Conservation (phyloP, 2,329 filamentous ascomycete genomes). For the Metarhizium album region DNA sequence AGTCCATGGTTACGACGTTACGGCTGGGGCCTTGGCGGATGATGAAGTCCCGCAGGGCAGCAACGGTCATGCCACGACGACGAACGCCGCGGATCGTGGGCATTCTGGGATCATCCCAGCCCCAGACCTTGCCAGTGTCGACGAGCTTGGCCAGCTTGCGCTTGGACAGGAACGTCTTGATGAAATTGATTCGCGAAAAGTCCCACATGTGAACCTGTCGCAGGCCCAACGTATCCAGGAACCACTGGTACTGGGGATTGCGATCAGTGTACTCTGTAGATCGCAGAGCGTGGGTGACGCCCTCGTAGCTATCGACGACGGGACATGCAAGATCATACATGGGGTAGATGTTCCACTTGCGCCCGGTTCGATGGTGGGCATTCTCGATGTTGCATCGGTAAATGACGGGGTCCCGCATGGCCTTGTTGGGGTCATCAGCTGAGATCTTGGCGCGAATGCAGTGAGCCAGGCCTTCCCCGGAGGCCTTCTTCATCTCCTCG, state of each 20-base stretch:
- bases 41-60: constrained; percentile 73
- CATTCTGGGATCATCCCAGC: constrained; percentile 83
- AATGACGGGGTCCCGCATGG: constrained; percentile 92
- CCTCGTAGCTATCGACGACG: constrained; percentile 69
- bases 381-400: constrained; percentile 73
- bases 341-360: constrained; percentile 74
- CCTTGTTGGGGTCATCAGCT: constrained; percentile 85
- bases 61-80: constrained; percentile 67
- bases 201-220: constrained; percentile 77
- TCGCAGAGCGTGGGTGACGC: constrained; percentile 71
- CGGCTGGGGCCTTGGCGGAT: constrained; percentile 74
- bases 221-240: constrained; percentile 61
- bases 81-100: constrained; percentile 73
- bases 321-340: constrained; percentile 83
- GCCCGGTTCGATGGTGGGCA: constrained; percentile 67
- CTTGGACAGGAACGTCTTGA: constrained; percentile 74
- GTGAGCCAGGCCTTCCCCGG: constrained; percentile 67
- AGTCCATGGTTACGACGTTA: constrained; percentile 77
- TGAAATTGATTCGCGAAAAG: constrained; percentile 76
- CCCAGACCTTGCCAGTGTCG: constrained; percentile 63
- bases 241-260: constrained; percentile 81
- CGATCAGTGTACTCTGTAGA: constrained; percentile 84
- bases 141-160: constrained; percentile 79
- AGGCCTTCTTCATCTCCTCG: constrained; percentile 85
- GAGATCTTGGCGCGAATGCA: constrained; percentile 95